Evolutionary conservation across 2,329 filamentous ascomycete species (phyloP), one percentile per base, ranked within the genome.

Genomic region (Phoma sp.): DNA sequence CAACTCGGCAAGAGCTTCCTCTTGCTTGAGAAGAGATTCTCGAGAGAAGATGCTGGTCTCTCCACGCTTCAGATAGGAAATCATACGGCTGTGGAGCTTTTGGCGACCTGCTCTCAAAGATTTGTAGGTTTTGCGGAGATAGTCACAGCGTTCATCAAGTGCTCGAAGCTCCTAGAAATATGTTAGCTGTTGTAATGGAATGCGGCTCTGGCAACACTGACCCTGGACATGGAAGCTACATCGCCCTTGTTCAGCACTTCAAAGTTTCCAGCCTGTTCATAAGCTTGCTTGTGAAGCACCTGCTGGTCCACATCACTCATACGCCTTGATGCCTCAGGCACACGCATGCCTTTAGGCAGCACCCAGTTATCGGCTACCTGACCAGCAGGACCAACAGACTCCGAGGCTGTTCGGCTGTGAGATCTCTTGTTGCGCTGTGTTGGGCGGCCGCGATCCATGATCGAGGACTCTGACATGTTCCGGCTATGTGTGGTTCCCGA

Each of bases 101-200:
- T 89, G 88, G 25, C 90, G 86, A 1, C 89, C 89, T n/a, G 86
- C 82, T 11, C 89, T 84, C 13, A 93, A 82, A 4, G 88, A 90
- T 47, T 84, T 87, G 75, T 91, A 90, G 0, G 89, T 93, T 57
- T 85, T 88, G 41, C 89, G 86, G 43, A 93, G 84, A 67, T 92
- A 92, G 61, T 91, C 88, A 50, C 87, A 89, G 51, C 89, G 85
- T 68, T 91, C 88, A 65, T 93, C 89, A n/a, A 93, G 80, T 53
- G 83, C 85, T 44, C 87, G 85, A 48, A 92, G 86, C 76, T 93
- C 90, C 84, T 88, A 46, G 37, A 8, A 22, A 7, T 7, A n/a
- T 36, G 54, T 75, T 38, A 74, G 65, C 47, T 47, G 50, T 18
- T 14, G 24, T 4, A 7, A 35, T 14, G 27, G 4, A 38, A 35